A percentile compares a stretch with the other conserved stretches of the same genome.
Evolutionary conservation across 2,329 filamentous ascomycete genomes (phyloP).

Genomic region (Alternaria angustiovoidea): DNA sequence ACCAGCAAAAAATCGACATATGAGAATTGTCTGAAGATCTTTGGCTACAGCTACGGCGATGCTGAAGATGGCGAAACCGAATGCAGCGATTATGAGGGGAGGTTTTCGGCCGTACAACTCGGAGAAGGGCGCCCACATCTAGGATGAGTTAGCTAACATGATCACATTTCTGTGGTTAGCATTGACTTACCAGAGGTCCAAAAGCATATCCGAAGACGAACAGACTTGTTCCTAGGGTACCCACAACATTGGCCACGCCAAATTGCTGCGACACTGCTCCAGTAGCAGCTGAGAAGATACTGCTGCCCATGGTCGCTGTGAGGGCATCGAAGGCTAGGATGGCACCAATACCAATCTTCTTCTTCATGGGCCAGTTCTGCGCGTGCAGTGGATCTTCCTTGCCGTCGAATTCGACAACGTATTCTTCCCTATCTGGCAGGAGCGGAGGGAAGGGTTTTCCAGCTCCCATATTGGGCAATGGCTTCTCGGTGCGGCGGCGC

Average conservation of each 20-base stretch:
- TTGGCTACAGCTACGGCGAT: constrained; percentile 60
- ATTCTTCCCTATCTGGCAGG: constrained; percentile 75
- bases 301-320: constrained; percentile 70
- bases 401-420: constrained; percentile 84
- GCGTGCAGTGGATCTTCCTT: constrained; percentile 84
- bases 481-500: constrained; percentile 52
- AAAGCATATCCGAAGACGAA: constrained; percentile 51
- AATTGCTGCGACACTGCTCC: constrained; percentile 39
- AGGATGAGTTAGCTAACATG: too few species aligned
- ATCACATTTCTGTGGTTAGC: not conserved
- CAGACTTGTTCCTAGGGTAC: constrained; percentile 45
- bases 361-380: constrained; percentile 84
- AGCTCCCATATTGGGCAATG: constrained; percentile 73
- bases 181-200: constrained; percentile 44
- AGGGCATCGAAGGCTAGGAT: constrained; percentile 79
- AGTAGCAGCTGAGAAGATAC: constrained; percentile 54
- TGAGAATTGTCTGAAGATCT: constrained; percentile 62
- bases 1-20: constrained; percentile 63
- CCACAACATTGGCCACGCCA: constrained; percentile 39
- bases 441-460: constrained; percentile 77
- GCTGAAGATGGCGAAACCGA: constrained; percentile 61
- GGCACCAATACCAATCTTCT: constrained; percentile 74
- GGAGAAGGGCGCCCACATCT: constrained; percentile 60
- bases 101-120: constrained; percentile 61
- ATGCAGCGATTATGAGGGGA: constrained; percentile 58